Conservation (phyloP, 1,139 yeast genomes). For the Eremothecium coryli region DNA sequence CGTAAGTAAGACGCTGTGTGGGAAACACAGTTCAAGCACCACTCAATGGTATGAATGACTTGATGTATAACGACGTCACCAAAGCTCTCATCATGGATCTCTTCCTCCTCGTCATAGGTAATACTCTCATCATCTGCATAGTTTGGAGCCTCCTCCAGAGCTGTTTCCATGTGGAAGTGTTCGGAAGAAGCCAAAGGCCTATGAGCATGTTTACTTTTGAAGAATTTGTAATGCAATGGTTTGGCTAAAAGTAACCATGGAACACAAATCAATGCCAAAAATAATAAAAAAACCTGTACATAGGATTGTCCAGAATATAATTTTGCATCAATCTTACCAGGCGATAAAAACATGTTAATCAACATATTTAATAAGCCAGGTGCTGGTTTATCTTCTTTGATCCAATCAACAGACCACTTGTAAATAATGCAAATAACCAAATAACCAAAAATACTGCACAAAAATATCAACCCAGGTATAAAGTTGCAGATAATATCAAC, state of each 20-base stretch:
- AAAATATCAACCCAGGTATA: constrained; percentile 84
- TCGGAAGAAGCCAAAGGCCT: constrained; percentile 26
- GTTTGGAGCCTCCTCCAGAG: constrained; percentile 20
- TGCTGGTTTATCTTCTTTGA: constrained; percentile 61
- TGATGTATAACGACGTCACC: constrained; percentile 97
- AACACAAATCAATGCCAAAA: constrained; percentile 78
- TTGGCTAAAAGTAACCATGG: constrained; percentile 89
- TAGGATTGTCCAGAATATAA: constrained; percentile 76
- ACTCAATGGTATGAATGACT: constrained; percentile 96
- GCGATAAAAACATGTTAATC: constrained; percentile 90
- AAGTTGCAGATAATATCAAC: constrained; percentile 90
- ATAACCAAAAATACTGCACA: constrained; percentile 95
- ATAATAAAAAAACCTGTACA: constrained; percentile 64
- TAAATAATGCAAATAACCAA: constrained; percentile 73
- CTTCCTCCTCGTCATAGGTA: constrained; percentile 33
- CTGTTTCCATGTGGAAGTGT: constrained; percentile 12
- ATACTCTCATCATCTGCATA: constrained; percentile 17
- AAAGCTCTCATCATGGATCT: constrained; percentile 54
- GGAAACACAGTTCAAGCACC: constrained; percentile 92
- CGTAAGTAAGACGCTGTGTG: constrained; percentile 97
- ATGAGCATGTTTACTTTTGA: constrained; percentile 31
- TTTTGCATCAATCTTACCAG: constrained; percentile 78
- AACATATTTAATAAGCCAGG: constrained; percentile 93
- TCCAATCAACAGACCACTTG: constrained; percentile 95
- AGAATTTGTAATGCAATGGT: constrained; percentile 62